Evolutionary conservation across 2,329 filamentous ascomycete species (phyloP).

Genomic region (Fusarium sp.): DNA sequence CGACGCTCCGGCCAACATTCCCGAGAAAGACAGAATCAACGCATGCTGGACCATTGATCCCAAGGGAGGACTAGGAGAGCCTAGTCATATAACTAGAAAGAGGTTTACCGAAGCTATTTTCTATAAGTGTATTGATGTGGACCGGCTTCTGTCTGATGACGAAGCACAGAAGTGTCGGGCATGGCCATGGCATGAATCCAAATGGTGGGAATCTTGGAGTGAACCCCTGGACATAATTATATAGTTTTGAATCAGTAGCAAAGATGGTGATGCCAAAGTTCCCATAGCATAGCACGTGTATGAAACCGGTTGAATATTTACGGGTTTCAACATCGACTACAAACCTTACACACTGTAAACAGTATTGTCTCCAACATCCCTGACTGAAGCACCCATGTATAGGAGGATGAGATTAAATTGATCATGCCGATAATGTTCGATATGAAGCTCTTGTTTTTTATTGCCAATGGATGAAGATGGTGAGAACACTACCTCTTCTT

Average conservation of each 20-base stretch:
- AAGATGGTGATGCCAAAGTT: not conserved
- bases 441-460: too few species aligned
- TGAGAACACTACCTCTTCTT: too few species aligned
- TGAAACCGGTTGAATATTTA: too few species aligned
- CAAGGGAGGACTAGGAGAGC: not conserved
- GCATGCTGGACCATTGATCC: constrained; percentile 1
- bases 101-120: constrained; percentile 1
- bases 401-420: too few species aligned
- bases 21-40: constrained; percentile 7
- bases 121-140: not conserved
- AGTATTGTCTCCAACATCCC: too few species aligned
- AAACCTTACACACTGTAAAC: too few species aligned
- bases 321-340: too few species aligned
- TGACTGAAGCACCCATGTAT: too few species aligned
- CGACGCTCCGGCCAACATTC: not conserved
- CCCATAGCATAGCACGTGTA: not conserved
- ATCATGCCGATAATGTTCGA: too few species aligned
- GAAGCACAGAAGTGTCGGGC: not conserved
- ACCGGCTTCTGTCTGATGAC: not conserved
- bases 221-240: not conserved
- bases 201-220: not conserved
- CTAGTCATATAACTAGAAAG: fast-evolving
- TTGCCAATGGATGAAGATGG: too few species aligned
- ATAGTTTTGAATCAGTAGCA: not conserved
- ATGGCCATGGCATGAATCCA: not conserved